Evolutionary conservation across 2,329 filamentous ascomycete genomes (phyloP).

Genomic region (Xylariaceae sp.): DNA sequence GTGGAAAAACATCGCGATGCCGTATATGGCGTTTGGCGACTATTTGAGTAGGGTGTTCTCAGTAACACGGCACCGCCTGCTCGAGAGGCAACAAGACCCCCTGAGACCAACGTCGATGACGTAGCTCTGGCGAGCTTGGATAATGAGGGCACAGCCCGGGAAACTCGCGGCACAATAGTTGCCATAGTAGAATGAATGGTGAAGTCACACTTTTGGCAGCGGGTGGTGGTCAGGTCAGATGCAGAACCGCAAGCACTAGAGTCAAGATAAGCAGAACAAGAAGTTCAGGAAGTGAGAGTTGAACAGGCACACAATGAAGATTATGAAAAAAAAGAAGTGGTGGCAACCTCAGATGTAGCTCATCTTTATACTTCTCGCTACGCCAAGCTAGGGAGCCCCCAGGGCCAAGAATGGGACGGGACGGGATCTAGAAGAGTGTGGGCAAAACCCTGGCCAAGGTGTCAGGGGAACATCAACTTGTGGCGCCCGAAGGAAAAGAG

Average conservation of each 20-base stretch:
- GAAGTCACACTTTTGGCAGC: not conserved
- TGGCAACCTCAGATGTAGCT: not conserved
- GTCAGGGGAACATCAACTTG: slow-evolving; percentile 1
- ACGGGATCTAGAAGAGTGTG: not conserved
- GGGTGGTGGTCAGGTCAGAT: not conserved
- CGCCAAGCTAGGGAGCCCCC: not conserved
- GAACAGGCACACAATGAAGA: not conserved
- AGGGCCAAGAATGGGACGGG: slow-evolving; percentile 1
- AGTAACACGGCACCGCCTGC: slow-evolving; percentile 4
- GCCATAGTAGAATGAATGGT: slow-evolving; percentile 19
- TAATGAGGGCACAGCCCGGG: slow-evolving; percentile 21
- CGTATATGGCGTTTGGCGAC: slow-evolving; percentile 4
- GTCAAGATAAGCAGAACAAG: not conserved
- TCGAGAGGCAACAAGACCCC: slow-evolving; percentile 14
- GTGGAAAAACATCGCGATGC: slow-evolving; percentile 7
- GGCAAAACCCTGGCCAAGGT: not conserved
- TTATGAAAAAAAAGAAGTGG: not conserved
- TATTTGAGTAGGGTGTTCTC: slow-evolving; percentile 6
- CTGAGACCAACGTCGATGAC: slow-evolving; percentile 15
- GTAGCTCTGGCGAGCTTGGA: slow-evolving; percentile 19
- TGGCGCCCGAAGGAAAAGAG: slow-evolving; percentile 2
- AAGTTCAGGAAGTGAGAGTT: not conserved
- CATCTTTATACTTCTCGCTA: slow-evolving; percentile 14
- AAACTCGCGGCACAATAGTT: slow-evolving; percentile 18
- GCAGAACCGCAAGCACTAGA: not conserved